Evolutionary conservation across 352 stramenopile species (phyloP).

Genomic region (Globisporangium paroecandrum): DNA sequence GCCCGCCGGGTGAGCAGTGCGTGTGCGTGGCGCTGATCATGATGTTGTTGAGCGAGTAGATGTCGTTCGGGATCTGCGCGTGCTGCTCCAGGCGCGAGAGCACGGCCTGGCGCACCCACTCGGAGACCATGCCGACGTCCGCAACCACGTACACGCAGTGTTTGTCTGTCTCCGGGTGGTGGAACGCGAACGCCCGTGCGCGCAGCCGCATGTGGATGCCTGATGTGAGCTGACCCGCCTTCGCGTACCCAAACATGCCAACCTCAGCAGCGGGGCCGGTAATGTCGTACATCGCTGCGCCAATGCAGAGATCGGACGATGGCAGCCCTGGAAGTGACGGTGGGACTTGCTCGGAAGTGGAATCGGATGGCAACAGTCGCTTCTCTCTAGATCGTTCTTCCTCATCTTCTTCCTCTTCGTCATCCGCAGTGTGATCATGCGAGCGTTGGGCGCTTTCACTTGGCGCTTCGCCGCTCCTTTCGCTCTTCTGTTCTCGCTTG

Average conservation of each 20-base stretch:
- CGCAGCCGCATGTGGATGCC: slow-evolving; percentile 87
- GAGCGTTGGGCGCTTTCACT: neutral
- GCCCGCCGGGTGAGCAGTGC: slow-evolving; percentile 86
- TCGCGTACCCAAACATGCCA: slow-evolving; percentile 88
- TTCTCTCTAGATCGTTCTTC: neutral
- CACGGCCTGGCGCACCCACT: slow-evolving; percentile 86
- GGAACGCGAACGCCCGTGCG: slow-evolving; percentile 79
- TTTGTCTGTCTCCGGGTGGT: slow-evolving; percentile 25
- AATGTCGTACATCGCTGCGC: slow-evolving; percentile 82
- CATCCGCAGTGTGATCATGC: neutral
- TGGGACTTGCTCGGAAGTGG: neutral
- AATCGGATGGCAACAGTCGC: neutral
- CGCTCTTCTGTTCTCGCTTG: neutral
- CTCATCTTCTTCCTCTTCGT: neutral
- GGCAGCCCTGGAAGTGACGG: neutral
- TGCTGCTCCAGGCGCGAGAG: slow-evolving; percentile 54
- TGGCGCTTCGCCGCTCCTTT: neutral
- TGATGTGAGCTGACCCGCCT: slow-evolving; percentile 64
- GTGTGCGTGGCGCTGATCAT: slow-evolving; percentile 91
- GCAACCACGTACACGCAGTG: slow-evolving; percentile 84
- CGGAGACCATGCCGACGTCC: slow-evolving; percentile 87
- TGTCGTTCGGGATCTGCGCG: slow-evolving; percentile 30
- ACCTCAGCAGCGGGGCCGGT: slow-evolving; percentile 78
- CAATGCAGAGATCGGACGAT: slow-evolving; percentile 43
- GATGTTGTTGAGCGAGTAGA: slow-evolving; percentile 74